phyloP scores from a whole-genome alignment of 2,329 filamentous ascomycete genomes.

The Aspergillus sp. region DNA sequence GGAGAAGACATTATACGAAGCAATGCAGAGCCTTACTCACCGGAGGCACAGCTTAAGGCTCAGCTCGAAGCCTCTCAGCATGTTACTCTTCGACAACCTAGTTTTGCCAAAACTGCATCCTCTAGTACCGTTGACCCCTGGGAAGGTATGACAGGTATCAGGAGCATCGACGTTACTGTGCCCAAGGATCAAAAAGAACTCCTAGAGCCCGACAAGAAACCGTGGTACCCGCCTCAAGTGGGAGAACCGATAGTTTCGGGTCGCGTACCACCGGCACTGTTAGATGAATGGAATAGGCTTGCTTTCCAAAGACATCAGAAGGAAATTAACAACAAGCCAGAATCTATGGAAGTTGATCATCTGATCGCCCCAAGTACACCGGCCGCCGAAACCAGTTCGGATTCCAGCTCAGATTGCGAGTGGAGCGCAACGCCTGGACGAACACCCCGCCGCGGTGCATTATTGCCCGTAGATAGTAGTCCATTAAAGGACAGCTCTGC shows the following conservation, averaged over 20 bases:
- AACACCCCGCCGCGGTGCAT: constrained; percentile 7
- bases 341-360: neutral
- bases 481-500: constrained; percentile 14
- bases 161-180: constrained; percentile 45
- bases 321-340: neutral
- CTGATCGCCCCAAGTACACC: constrained; percentile 8
- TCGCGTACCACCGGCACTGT: constrained; percentile 35
- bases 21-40: neutral
- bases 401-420: constrained; percentile 17
- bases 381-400: constrained; percentile 16
- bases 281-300: constrained; percentile 38
- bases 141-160: constrained; percentile 39
- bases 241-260: constrained; percentile 27
- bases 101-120: neutral
- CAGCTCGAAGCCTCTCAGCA: neutral
- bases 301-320: constrained; percentile 13
- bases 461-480: constrained; percentile 32
- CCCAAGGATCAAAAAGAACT: constrained; percentile 51
- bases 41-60: neutral
- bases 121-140: constrained; percentile 22
- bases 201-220: constrained; percentile 41
- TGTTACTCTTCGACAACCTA: neutral
- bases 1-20: neutral
- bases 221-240: constrained; percentile 37
- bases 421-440: constrained; percentile 20